Conservation (phyloP, 768 basidiomycete species). For the Boletus huronensis region DNA sequence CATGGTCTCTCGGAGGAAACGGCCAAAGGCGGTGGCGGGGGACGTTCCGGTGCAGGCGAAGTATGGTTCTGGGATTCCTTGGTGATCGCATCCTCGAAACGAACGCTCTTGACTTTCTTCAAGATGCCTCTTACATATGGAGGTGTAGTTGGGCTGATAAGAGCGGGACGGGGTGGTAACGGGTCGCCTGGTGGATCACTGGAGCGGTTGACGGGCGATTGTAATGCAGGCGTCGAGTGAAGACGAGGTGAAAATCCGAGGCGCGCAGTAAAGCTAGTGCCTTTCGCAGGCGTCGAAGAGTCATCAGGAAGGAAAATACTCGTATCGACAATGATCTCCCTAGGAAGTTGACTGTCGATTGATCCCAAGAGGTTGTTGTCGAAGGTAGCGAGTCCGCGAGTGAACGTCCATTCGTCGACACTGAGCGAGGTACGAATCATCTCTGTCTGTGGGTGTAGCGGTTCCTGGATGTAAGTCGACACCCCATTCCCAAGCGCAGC, state of each 20-base stretch:
- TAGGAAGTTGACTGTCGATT: slow-evolving; percentile 1
- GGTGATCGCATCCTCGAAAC: slow-evolving; percentile 30
- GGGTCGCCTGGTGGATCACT: slow-evolving; percentile 20
- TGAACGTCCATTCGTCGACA: slow-evolving; percentile 37
- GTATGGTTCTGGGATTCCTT: slow-evolving; percentile 1
- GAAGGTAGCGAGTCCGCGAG: slow-evolving; percentile 29
- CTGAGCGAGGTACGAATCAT: slow-evolving; percentile 9
- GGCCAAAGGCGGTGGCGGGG: slow-evolving; percentile 6
- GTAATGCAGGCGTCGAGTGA: background rate
- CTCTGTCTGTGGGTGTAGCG: background rate
- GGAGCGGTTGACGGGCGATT: slow-evolving; percentile 5
- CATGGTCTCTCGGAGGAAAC: slow-evolving; percentile 7
- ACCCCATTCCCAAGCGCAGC: slow-evolving; percentile 23
- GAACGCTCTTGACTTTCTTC: slow-evolving; percentile 40
- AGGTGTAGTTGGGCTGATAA: slow-evolving; percentile 27
- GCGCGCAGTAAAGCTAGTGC: background rate
- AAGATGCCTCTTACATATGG: slow-evolving; percentile 35
- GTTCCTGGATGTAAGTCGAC: slow-evolving; percentile 11
- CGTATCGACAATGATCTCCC: background rate
- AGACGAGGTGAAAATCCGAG: background rate
- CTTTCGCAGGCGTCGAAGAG: slow-evolving; percentile 11
- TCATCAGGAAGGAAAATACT: slow-evolving; percentile 12
- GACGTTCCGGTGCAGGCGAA: background rate
- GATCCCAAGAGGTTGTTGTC: slow-evolving; percentile 15
- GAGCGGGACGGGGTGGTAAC: slow-evolving; percentile 21